These are phyloP conservation scores for Metarhizium robertsii DNA, from an alignment of 2,329 filamentous ascomycete species.

Conservation along the genomic window DNA sequence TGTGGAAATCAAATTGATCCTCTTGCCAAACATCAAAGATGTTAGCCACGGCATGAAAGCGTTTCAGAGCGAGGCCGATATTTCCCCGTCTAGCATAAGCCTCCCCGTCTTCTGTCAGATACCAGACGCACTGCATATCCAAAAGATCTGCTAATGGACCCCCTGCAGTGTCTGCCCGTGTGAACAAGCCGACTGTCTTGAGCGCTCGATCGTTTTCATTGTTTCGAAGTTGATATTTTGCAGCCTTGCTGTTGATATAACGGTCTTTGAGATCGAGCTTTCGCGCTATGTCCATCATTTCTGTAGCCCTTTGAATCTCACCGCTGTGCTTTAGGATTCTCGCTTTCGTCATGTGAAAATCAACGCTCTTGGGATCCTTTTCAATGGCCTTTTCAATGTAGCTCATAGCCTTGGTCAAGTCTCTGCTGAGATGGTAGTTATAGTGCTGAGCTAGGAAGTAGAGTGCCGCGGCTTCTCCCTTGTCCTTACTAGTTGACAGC, in stretches of 20 bases:
- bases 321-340: conserved; percentile 89
- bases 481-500: conserved; percentile 35
- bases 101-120: conserved; percentile 87
- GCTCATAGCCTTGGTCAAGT: conserved; percentile 70
- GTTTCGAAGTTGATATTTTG: conserved; percentile 92
- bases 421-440: conserved; percentile 81
- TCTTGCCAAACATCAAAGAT: conserved; percentile 98
- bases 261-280: conserved; percentile 81
- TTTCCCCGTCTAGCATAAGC: conserved; percentile 77
- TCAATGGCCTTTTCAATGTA: conserved; percentile 79
- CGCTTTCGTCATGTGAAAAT: conserved; percentile 92
- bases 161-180: conserved; percentile 77
- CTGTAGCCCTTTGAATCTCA: conserved; percentile 67
- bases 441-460: conserved; percentile 97
- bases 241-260: conserved; percentile 97
- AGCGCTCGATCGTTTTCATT: conserved; percentile 81
- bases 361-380: conserved; percentile 70
- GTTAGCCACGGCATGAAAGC: conserved; percentile 78
- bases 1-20: conserved; percentile 98
- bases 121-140: conserved; percentile 99
- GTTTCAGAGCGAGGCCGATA: conserved; percentile 78
- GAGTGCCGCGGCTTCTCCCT: conserved; percentile 69
- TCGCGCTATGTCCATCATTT: conserved; percentile 81
- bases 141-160: conserved; percentile 84
- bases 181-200: conserved; percentile 88